Evolutionary conservation across 768 basidiomycete species (phyloP).

Genomic region (Cystoderma amianthinum): DNA sequence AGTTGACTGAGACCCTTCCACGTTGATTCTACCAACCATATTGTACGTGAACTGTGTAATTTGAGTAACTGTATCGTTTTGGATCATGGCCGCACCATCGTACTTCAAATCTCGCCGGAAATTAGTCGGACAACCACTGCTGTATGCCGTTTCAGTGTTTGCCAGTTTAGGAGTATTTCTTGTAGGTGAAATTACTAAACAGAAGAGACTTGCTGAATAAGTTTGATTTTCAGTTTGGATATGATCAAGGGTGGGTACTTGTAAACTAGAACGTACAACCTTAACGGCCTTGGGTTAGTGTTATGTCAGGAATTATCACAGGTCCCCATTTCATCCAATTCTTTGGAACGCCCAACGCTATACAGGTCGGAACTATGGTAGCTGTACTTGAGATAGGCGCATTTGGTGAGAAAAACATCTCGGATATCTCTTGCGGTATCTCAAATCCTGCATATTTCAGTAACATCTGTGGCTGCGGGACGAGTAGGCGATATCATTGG

Average conservation of each 20-base stretch:
- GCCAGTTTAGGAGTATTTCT: slow-evolving; percentile 83
- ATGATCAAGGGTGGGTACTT: slow-evolving; percentile 71
- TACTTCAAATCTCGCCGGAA: slow-evolving; percentile 6
- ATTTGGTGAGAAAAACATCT: slow-evolving; percentile 48
- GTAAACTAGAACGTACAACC: slow-evolving; percentile 2
- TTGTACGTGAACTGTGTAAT: too few species aligned
- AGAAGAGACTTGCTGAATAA: background rate
- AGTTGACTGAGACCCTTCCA: background rate
- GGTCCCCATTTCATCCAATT: slow-evolving; percentile 76
- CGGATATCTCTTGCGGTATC: background rate
- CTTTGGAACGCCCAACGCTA: slow-evolving; percentile 70
- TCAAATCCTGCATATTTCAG: slow-evolving; percentile 29
- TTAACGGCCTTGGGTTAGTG: slow-evolving; percentile 31
- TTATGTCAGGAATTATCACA: slow-evolving; percentile 91
- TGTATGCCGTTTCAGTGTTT: slow-evolving; percentile 76
- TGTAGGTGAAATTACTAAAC: slow-evolving; percentile 33
- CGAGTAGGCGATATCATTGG: slow-evolving; percentile 84
- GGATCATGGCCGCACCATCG: background rate
- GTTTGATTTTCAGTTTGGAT: slow-evolving; percentile 52
- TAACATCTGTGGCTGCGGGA: slow-evolving; percentile 86
- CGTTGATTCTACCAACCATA: too few species aligned
- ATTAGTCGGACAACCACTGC: slow-evolving; percentile 72
- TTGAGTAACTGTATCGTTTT: too few species aligned
- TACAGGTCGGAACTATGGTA: slow-evolving; percentile 89
- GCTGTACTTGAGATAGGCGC: slow-evolving; percentile 93